These are phyloP conservation scores for Talaromyces sp. DNA, from an alignment of 2,329 filamentous ascomycete species.

Conservation along the genomic window DNA sequence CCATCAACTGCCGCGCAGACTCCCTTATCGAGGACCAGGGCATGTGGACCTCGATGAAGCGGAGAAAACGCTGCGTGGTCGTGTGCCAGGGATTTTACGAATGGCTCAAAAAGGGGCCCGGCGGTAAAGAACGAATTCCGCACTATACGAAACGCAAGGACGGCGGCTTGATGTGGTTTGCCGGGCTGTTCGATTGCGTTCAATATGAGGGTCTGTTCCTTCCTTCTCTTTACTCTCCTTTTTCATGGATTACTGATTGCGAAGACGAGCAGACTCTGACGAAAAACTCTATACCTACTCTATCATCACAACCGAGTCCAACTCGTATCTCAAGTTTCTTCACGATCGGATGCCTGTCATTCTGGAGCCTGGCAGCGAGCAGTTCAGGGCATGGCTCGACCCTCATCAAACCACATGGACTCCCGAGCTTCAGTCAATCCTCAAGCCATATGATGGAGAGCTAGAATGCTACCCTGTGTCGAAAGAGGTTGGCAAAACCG, in stretches of 20 bases:
- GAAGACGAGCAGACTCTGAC: conserved; percentile 44
- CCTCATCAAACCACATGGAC: conserved; percentile 67
- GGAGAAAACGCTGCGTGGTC: conserved; percentile 78
- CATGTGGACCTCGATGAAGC: conserved; percentile 92
- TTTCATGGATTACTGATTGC: not conserved
- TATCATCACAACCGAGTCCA: conserved; percentile 85
- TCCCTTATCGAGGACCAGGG: conserved; percentile 68
- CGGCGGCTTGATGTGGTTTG: conserved; percentile 78
- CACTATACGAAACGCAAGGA: conserved; percentile 80
- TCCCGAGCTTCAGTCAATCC: conserved; percentile 65
- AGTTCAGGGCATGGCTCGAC: conserved; percentile 71
- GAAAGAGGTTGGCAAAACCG: conserved; percentile 88
- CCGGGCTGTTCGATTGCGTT: conserved; percentile 86
- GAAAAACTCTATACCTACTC: conserved; percentile 82
- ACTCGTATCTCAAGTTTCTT: conserved; percentile 74
- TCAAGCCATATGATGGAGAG: conserved; percentile 74
- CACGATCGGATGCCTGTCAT: conserved; percentile 97
- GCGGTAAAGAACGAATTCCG: conserved; percentile 72
- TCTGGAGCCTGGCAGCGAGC: conserved; percentile 67
- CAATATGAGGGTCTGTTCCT: conserved; percentile 61
- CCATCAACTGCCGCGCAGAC: conserved; percentile 93
- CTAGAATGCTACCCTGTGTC: conserved; percentile 81
- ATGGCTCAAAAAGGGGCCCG: conserved; percentile 73
- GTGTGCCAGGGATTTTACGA: conserved; percentile 93
- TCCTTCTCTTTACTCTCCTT: not conserved